Evolutionary conservation across 1,284 basidiomycete genomes (phyloP).

Genomic region (Stygiomarasmius scandens): DNA sequence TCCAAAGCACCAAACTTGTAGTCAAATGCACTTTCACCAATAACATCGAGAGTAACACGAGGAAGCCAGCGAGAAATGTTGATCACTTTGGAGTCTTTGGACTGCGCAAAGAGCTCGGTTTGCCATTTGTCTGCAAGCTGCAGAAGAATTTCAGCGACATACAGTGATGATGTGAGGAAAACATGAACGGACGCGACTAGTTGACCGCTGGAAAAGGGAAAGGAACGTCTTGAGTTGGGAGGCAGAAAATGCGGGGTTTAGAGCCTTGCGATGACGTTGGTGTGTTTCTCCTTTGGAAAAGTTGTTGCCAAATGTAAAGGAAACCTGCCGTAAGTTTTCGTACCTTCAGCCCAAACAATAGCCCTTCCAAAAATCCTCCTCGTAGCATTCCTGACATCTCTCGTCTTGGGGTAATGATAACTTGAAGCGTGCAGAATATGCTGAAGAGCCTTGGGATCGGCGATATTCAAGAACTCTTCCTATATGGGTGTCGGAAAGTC

Average conservation of each 20-base stretch:
- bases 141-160: background rate
- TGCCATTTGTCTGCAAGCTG: constrained; percentile 12
- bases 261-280: constrained; percentile 19
- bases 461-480: constrained; percentile 14
- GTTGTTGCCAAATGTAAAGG: background rate
- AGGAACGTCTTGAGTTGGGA: constrained; percentile 14
- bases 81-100: background rate
- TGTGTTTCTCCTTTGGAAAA: constrained; percentile 14
- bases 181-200: constrained; percentile 7
- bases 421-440: constrained; percentile 10
- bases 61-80: constrained; percentile 11
- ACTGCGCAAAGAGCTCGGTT: background rate
- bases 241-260: constrained; percentile 25
- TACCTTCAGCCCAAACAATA: constrained; percentile 15
- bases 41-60: constrained; percentile 12
- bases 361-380: constrained; percentile 11
- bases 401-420: constrained; percentile 13
- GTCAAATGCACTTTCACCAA: constrained; percentile 21
- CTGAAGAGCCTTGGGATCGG: constrained; percentile 8
- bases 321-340: background rate
- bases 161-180: background rate
- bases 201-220: constrained; percentile 13
- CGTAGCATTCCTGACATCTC: constrained; percentile 3
- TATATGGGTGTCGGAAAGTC: too few species aligned
- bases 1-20: constrained; percentile 14